Evolutionary conservation across 192 early-diverging fungal genomes (phyloP).

Genomic region (Podila verticillata): DNA sequence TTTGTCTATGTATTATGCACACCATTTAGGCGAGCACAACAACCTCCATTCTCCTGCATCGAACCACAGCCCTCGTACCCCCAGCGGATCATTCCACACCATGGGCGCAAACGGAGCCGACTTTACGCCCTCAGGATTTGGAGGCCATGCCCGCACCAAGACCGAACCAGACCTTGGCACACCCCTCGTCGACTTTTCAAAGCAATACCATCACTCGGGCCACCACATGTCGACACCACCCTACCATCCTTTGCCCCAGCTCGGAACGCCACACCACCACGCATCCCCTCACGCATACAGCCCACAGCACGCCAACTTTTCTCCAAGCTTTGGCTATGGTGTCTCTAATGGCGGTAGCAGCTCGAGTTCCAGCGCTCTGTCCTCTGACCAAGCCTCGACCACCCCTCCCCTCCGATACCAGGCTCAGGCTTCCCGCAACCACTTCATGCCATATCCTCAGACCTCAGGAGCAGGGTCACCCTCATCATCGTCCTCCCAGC

Average conservation of each 20-base stretch:
- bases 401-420: slow-evolving; percentile 42
- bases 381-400: slow-evolving; percentile 35
- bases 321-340: slow-evolving; percentile 30
- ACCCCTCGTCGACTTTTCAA: slow-evolving; percentile 34
- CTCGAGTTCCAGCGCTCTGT: neutral
- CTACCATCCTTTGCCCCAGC: slow-evolving; percentile 29
- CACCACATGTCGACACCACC: slow-evolving; percentile 39
- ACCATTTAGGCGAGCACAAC: slow-evolving; percentile 27
- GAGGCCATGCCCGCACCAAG: slow-evolving; percentile 39
- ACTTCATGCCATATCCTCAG: slow-evolving; percentile 36
- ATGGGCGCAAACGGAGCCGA: slow-evolving; percentile 50
- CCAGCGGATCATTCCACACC: slow-evolving; percentile 49
- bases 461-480: slow-evolving; percentile 39
- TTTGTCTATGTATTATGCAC: neutral
- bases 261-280: slow-evolving; percentile 28
- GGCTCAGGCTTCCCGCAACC: slow-evolving; percentile 14
- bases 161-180: slow-evolving; percentile 37
- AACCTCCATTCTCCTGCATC: slow-evolving; percentile 49
- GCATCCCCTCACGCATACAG: slow-evolving; percentile 24
- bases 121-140: slow-evolving; percentile 42
- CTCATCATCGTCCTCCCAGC: slow-evolving; percentile 25
- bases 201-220: slow-evolving; percentile 23
- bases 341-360: slow-evolving; percentile 35
- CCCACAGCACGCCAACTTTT: slow-evolving; percentile 35
- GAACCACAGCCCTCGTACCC: slow-evolving; percentile 49